Evolutionary conservation across 2,329 filamentous ascomycete species (phyloP).

Genomic region (Aphanocladium album): DNA sequence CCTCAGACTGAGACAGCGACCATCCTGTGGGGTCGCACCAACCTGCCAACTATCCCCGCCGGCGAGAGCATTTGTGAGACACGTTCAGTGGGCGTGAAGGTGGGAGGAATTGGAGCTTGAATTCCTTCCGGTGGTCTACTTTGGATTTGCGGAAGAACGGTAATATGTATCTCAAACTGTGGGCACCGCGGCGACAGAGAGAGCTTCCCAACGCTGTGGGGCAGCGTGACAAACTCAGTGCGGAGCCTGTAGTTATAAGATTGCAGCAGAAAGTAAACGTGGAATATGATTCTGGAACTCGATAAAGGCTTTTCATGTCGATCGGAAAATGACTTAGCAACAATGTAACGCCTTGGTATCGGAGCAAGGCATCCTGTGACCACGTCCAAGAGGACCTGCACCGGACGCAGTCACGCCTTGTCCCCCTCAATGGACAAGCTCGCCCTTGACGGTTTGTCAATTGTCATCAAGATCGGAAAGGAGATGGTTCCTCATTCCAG

Average conservation of each 20-base stretch:
- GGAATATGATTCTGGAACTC: background rate
- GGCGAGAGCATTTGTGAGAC: background rate
- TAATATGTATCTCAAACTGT: background rate
- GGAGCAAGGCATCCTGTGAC: background rate
- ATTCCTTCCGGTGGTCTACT: conserved; percentile 3
- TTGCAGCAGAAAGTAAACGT: no score
- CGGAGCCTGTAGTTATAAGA: no score
- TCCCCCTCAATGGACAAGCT: background rate
- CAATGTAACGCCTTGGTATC: background rate
- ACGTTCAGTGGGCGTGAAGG: background rate
- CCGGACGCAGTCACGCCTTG: background rate
- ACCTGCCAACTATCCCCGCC: background rate
- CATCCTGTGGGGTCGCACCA: background rate
- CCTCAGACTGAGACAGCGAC: conserved; percentile 5
- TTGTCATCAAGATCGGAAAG: background rate
- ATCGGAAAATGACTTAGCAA: background rate
- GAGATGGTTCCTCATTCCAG: background rate
- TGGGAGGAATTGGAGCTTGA: background rate
- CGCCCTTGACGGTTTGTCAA: no score
- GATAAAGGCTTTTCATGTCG: background rate
- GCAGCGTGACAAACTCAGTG: background rate
- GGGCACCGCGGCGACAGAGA: background rate
- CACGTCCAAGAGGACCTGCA: background rate
- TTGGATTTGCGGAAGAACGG: background rate
- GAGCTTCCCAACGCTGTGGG: background rate